Evolutionary conservation across 768 basidiomycete species (phyloP).

Genomic region (Naganishia kalamii): DNA sequence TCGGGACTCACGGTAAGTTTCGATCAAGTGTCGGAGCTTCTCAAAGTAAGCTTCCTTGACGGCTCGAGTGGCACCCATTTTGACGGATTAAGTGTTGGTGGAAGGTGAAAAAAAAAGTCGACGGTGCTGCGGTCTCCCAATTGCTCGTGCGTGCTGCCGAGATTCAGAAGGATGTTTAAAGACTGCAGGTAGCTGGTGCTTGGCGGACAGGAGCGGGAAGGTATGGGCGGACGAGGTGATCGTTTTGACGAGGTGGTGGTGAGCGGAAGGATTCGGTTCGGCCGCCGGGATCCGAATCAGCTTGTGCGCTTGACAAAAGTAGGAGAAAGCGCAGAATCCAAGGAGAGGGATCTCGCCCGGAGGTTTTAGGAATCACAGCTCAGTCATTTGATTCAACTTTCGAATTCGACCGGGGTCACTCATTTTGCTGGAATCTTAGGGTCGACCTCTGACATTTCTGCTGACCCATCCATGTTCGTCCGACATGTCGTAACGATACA

Average conservation of each 20-base stretch:
- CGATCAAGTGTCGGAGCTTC: conserved; percentile 88
- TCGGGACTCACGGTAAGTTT: conserved; percentile 68
- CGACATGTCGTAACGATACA: too few species aligned
- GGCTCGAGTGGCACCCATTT: conserved; percentile 86
- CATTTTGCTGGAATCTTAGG: too few species aligned
- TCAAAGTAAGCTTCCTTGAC: conserved; percentile 86
- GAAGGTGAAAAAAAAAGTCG: conserved; percentile 22
- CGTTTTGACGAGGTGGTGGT: neutral
- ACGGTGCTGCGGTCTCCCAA: conserved; percentile 39
- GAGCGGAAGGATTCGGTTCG: neutral
- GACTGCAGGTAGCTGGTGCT: conserved; percentile 32
- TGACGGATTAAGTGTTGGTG: conserved; percentile 41
- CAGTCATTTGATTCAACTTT: too few species aligned
- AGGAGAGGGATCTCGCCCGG: too few species aligned
- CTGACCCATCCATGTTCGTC: too few species aligned
- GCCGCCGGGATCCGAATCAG: neutral
- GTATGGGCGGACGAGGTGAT: neutral
- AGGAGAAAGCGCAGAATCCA: too few species aligned
- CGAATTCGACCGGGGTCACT: too few species aligned
- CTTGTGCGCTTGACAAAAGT: too few species aligned
- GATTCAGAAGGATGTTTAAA: conserved; percentile 45
- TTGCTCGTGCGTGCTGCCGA: conserved; percentile 29
- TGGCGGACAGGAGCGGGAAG: neutral
- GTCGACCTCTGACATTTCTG: too few species aligned
- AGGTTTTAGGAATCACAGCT: too few species aligned